These are phyloP conservation scores for Fusarium bulbicola DNA, from an alignment of 2,329 filamentous ascomycete species.

Conservation along the genomic window DNA sequence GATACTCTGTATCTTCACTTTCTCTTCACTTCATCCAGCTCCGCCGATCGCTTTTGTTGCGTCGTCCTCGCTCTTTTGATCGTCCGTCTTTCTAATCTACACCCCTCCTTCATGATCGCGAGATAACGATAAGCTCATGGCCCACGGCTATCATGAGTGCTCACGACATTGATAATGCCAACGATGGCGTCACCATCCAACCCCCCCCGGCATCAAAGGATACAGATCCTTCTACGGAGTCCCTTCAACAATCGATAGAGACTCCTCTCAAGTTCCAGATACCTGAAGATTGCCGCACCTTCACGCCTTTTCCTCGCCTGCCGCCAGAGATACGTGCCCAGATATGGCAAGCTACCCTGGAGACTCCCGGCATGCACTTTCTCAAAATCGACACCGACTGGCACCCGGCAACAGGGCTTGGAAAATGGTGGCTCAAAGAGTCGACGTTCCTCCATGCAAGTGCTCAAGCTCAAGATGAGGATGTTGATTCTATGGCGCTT, in stretches of 20 bases:
- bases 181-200: background rate
- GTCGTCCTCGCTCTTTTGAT: background rate
- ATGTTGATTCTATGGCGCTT: constrained; percentile 34
- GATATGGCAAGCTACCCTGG: constrained; percentile 47
- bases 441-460: background rate
- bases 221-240: background rate
- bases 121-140: constrained; percentile 32
- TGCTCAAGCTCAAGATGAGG: constrained; percentile 22
- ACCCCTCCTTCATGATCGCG: constrained; percentile 31
- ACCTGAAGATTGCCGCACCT: constrained; percentile 44
- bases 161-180: constrained; percentile 9
- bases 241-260: background rate
- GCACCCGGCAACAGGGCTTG: constrained; percentile 8
- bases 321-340: constrained; percentile 48
- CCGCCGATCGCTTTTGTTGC: background rate
- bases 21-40: background rate
- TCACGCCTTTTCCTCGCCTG: constrained; percentile 45
- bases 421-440: constrained; percentile 39
- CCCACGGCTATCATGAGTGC: constrained; percentile 34
- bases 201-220: background rate
- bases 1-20: constrained; percentile 30
- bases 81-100: background rate
- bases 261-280: constrained; percentile 45
- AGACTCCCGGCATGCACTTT: constrained; percentile 49
- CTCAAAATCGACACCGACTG: constrained; percentile 42